Evolutionary conservation across 164 flowering plant species (phyloP).

Genomic region (Cinnamomum micranthum): DNA sequence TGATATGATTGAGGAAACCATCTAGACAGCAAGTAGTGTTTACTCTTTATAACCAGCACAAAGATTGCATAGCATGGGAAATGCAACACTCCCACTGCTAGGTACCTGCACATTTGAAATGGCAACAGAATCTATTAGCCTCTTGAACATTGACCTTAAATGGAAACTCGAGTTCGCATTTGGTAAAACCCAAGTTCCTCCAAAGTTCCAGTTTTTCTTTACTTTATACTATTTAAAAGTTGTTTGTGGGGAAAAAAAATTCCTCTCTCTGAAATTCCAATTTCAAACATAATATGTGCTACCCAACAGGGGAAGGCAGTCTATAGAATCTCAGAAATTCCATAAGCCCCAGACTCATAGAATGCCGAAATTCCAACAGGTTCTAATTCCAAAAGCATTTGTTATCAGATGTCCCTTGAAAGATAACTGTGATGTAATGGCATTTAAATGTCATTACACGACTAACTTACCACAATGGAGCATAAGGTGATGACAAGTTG

Average conservation of each 20-base stretch:
- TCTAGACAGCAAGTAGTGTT: constrained; percentile 42
- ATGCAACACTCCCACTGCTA: constrained; percentile 67
- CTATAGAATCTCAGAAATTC: neutral
- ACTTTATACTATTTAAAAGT: too few relatives aligned
- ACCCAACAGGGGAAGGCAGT: neutral
- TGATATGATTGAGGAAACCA: constrained; percentile 62
- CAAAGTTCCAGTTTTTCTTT: too few relatives aligned
- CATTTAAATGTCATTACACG: neutral
- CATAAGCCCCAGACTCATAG: neutral
- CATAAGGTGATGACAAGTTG: constrained; percentile 34
- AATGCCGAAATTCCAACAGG: neutral
- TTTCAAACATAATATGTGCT: neutral
- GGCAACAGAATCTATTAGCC: neutral
- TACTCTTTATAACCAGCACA: constrained; percentile 50
- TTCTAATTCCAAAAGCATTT: too few relatives aligned
- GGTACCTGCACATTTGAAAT: constrained; percentile 51
- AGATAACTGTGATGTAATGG: neutral
- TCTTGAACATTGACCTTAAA: neutral
- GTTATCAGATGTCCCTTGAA: too few relatives aligned
- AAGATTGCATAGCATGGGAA: constrained; percentile 73
- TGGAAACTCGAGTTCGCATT: neutral
- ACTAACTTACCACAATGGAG: neutral
- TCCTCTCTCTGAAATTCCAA: neutral
- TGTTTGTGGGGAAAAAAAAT: too few relatives aligned
- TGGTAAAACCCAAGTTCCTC: too few relatives aligned